Conservation (phyloP, 768 basidiomycete species). For the Leccinum barrowsii region DNA sequence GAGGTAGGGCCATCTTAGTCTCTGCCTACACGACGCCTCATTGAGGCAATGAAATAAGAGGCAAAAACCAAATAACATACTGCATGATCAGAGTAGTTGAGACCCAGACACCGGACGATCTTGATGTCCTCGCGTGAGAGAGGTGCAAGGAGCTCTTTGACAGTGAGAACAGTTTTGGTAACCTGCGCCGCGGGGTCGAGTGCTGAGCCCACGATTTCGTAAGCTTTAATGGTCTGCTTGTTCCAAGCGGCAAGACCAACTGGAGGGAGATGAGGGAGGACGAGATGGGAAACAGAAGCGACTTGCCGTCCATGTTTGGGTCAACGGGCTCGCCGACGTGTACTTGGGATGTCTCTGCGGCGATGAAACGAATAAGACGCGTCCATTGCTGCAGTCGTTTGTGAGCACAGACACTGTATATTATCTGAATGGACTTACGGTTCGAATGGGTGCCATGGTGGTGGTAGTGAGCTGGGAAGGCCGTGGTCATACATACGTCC, state of each 20-base stretch:
- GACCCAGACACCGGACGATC: slow-evolving; percentile 70
- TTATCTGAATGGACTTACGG: slow-evolving; percentile 35
- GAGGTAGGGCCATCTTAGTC: slow-evolving; percentile 58
- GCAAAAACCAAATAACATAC: slow-evolving; percentile 34
- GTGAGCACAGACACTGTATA: background rate
- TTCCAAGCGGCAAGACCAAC: slow-evolving; percentile 58
- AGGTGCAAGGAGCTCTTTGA: slow-evolving; percentile 66
- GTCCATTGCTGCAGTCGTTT: slow-evolving; percentile 47
- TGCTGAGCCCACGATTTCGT: slow-evolving; percentile 69
- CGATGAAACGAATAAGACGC: slow-evolving; percentile 78
- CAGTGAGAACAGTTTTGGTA: slow-evolving; percentile 61
- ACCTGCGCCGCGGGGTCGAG: slow-evolving; percentile 66
- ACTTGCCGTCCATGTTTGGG: slow-evolving; percentile 56
- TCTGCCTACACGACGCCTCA: slow-evolving; percentile 47
- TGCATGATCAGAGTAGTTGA: slow-evolving; percentile 86
- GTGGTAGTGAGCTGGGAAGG: slow-evolving; percentile 5
- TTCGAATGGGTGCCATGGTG: slow-evolving; percentile 56
- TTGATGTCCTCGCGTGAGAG: slow-evolving; percentile 64
- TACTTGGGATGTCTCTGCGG: slow-evolving; percentile 66
- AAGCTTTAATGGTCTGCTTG: slow-evolving; percentile 56
- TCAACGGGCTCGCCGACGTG: slow-evolving; percentile 80
- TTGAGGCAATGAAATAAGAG: background rate
- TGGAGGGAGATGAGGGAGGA: slow-evolving; percentile 25
- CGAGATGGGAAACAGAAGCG: background rate
- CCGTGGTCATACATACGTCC: background rate